phyloP scores from a whole-genome alignment of 1,284 basidiomycete species.

The Singerocomus inundabilis region DNA sequence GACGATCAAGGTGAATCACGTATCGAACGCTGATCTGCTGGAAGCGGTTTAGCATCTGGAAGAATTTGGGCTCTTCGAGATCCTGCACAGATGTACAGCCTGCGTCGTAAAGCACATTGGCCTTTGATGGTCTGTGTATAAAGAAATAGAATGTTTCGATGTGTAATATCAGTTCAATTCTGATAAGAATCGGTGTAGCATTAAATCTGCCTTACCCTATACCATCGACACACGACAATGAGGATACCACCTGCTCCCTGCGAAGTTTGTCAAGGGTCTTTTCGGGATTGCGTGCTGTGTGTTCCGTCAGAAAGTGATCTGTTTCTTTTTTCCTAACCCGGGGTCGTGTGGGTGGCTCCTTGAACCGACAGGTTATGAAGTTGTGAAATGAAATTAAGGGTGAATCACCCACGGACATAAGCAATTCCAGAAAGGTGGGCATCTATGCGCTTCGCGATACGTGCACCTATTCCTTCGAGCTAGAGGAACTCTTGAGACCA shows the following conservation, averaged over 20 bases:
- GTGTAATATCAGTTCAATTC: too few species aligned
- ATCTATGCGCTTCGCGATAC: slow-evolving; percentile 44
- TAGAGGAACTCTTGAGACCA: slow-evolving; percentile 21
- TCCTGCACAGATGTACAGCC: slow-evolving; percentile 48
- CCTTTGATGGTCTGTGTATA: slow-evolving; percentile 37
- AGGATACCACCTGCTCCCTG: slow-evolving; percentile 15
- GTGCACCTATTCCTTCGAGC: slow-evolving; percentile 43
- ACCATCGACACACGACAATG: slow-evolving; percentile 16
- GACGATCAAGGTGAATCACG: slow-evolving; percentile 36
- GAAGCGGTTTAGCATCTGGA: slow-evolving; percentile 34
- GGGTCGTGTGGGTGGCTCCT: slow-evolving; percentile 19
- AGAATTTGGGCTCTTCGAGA: slow-evolving; percentile 40
- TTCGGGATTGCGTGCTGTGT: slow-evolving; percentile 4
- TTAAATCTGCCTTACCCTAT: slow-evolving; percentile 30
- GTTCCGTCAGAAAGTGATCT: slow-evolving; percentile 1
- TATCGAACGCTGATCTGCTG: slow-evolving; percentile 42
- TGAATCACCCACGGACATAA: slow-evolving; percentile 37
- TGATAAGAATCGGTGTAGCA: too few species aligned
- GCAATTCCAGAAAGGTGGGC: slow-evolving; percentile 36
- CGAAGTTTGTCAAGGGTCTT: slow-evolving; percentile 27
- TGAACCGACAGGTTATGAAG: slow-evolving; percentile 1
- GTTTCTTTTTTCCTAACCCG: slow-evolving; percentile 11
- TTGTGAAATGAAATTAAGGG: background rate
- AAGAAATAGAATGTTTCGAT: background rate
- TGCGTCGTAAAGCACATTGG: slow-evolving; percentile 42